Percentiles rank a stretch among this genome's conserved stretches.
Conservation (phyloP, 192 early-diverging fungal species). For the Coemansia furcata region DNA sequence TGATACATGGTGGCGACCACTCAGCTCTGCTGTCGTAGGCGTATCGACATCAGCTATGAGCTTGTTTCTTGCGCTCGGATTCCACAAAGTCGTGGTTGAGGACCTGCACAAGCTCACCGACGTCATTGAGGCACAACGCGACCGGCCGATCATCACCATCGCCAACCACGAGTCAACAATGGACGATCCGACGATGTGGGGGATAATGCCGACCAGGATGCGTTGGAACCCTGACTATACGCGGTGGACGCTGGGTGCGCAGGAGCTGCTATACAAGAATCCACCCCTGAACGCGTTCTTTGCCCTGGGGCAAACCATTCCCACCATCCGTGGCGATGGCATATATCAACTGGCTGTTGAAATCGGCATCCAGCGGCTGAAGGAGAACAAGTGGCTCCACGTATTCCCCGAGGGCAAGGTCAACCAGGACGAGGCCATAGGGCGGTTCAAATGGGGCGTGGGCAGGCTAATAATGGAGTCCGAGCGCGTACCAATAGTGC, state of each 20-base stretch:
- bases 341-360: slow-evolving; percentile 86
- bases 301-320: slow-evolving; percentile 75
- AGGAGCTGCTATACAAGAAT: slow-evolving; percentile 80
- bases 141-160: slow-evolving; percentile 65
- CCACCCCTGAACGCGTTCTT: slow-evolving; percentile 61
- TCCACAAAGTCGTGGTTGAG: slow-evolving; percentile 47
- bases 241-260: slow-evolving; percentile 86
- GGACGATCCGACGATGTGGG: slow-evolving; percentile 79
- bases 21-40: slow-evolving; percentile 36
- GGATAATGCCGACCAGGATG: slow-evolving; percentile 60
- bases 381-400: slow-evolving; percentile 77
- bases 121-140: slow-evolving; percentile 55
- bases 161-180: slow-evolving; percentile 72
- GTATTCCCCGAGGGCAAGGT: slow-evolving; percentile 85
- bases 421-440: slow-evolving; percentile 52
- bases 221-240: slow-evolving; percentile 52
- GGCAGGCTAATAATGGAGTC: slow-evolving; percentile 84
- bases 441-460: slow-evolving; percentile 83
- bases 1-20: slow-evolving; percentile 38
- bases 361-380: slow-evolving; percentile 66
- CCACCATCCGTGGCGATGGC: slow-evolving; percentile 78
- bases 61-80: slow-evolving; percentile 23
- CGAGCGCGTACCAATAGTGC: slow-evolving; percentile 62
- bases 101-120: slow-evolving; percentile 62
- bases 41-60: slow-evolving; percentile 21